phyloP scores from a whole-genome alignment of 495 filamentous ascomycete species.

The Penicillium coffeae region DNA sequence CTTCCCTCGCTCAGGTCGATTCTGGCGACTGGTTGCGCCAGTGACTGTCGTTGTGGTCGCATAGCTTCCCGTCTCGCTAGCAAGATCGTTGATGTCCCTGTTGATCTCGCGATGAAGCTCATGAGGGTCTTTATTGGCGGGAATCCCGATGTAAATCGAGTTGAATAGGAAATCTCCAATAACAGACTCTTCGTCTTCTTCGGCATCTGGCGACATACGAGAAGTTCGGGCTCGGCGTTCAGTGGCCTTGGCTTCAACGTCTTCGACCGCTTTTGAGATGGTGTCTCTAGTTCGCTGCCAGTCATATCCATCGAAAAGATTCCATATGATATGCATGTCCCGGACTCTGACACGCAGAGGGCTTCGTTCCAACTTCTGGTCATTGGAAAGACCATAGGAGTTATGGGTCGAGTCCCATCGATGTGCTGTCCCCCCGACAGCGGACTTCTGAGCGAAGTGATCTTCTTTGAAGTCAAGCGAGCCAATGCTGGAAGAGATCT shows the following conservation, averaged over 20 bases:
- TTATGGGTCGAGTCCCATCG: slow-evolving; percentile 74
- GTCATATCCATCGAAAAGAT: slow-evolving; percentile 96
- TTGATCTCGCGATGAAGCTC: slow-evolving; percentile 83
- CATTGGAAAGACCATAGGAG: slow-evolving; percentile 63
- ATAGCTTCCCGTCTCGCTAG: slow-evolving; percentile 84
- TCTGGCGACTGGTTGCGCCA: slow-evolving; percentile 52
- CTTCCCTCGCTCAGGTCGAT: slow-evolving; percentile 46
- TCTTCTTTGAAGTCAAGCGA: slow-evolving; percentile 71
- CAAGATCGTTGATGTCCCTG: slow-evolving; percentile 76
- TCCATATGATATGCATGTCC: slow-evolving; percentile 94
- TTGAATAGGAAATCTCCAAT: slow-evolving; percentile 97
- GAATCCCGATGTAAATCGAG: slow-evolving; percentile 95
- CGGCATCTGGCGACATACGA: slow-evolving; percentile 43
- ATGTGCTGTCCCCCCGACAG: slow-evolving; percentile 64
- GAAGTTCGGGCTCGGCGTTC: slow-evolving; percentile 58
- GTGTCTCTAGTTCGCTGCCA: slow-evolving; percentile 85
- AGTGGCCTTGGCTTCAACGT: slow-evolving; percentile 75
- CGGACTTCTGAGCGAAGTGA: slow-evolving; percentile 65
- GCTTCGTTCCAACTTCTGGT: slow-evolving; percentile 57
- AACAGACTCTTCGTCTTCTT: slow-evolving; percentile 75
- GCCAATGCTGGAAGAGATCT: slow-evolving; percentile 46
- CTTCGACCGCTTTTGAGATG: slow-evolving; percentile 79
- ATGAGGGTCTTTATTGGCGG: slow-evolving; percentile 75
- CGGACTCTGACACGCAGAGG: slow-evolving; percentile 75
- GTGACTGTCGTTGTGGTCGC: slow-evolving; percentile 66